Percentiles rank a stretch among this genome's conserved stretches.
Conservation (phyloP, 306 rosid species). For the Vigna mungo region DNA sequence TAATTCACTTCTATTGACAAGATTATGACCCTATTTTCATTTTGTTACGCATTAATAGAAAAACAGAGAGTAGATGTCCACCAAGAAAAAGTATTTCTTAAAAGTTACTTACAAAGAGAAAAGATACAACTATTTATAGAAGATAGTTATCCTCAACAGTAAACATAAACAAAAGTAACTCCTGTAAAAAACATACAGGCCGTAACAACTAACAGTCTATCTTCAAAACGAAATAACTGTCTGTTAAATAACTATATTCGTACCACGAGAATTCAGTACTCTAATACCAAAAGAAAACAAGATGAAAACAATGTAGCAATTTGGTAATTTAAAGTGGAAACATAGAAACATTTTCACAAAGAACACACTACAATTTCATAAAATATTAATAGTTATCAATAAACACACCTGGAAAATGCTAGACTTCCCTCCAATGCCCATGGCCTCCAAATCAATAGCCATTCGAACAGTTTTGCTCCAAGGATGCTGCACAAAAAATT, state of each 20-base stretch:
- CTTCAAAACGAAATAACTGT: no score
- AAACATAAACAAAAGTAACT: no score
- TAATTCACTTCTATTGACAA: background rate
- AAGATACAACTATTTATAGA: no score
- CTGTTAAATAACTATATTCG: no score
- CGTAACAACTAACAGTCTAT: no score
- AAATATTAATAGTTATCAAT: constrained; percentile 29
- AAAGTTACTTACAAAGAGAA: no score
- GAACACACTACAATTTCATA: background rate
- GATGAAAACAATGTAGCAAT: background rate
- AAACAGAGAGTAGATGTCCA: no score
- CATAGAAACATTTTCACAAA: background rate
- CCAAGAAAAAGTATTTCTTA: no score
- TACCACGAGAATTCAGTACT: no score
- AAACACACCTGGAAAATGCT: constrained; percentile 86
- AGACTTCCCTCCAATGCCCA: constrained; percentile 98
- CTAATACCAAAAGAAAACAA: background rate
- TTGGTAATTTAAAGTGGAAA: background rate
- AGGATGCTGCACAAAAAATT: constrained; percentile 78
- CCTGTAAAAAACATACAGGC: no score
- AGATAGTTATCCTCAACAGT: no score
- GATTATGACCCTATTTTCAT: background rate
- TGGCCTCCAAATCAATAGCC: constrained; percentile 97
- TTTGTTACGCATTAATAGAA: background rate
- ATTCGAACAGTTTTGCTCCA: constrained; percentile 76